A percentile compares a stretch with the other conserved stretches of the same genome.
These are phyloP conservation scores for Sanguinoderma infundibulare DNA, from an alignment of 1,284 basidiomycete species.

Conservation along the genomic window DNA sequence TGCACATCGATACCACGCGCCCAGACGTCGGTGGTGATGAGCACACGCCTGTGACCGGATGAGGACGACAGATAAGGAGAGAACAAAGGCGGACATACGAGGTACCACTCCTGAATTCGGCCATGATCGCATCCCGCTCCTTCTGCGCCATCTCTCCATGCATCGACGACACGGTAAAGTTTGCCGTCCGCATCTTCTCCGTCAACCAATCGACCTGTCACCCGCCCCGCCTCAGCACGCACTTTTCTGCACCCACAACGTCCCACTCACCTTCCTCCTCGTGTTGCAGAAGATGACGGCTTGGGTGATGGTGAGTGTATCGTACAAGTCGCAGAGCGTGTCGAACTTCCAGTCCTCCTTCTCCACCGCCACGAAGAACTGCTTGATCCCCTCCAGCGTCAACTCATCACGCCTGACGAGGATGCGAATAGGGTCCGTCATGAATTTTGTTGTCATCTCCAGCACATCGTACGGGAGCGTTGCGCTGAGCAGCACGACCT, in stretches of 20 bases:
- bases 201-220: conserved; percentile 95
- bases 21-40: conserved; percentile 99
- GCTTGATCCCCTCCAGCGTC: conserved; percentile 99
- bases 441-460: conserved; percentile 99
- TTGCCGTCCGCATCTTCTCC: conserved; percentile 97
- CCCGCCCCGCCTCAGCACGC: neutral
- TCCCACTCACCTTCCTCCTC: conserved; percentile 80
- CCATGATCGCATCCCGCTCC: conserved; percentile 98
- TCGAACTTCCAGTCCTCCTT: conserved; percentile 99
- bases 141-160: conserved; percentile 99
- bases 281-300: conserved; percentile 99
- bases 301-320: conserved; percentile 98
- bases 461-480: conserved; percentile 97
- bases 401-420: conserved; percentile 99
- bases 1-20: conserved; percentile 99
- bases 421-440: conserved; percentile 98
- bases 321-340: conserved; percentile 97
- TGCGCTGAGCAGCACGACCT: conserved; percentile 95
- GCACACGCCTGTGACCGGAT: conserved; percentile 68
- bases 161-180: conserved; percentile 97
- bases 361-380: conserved; percentile 99
- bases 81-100: conserved; percentile 59
- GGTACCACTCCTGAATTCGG: conserved; percentile 94
- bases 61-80: neutral
- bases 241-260: neutral